Conservation (phyloP, 2,329 filamentous ascomycete genomes). For the Arachnopeziza araneosa region DNA sequence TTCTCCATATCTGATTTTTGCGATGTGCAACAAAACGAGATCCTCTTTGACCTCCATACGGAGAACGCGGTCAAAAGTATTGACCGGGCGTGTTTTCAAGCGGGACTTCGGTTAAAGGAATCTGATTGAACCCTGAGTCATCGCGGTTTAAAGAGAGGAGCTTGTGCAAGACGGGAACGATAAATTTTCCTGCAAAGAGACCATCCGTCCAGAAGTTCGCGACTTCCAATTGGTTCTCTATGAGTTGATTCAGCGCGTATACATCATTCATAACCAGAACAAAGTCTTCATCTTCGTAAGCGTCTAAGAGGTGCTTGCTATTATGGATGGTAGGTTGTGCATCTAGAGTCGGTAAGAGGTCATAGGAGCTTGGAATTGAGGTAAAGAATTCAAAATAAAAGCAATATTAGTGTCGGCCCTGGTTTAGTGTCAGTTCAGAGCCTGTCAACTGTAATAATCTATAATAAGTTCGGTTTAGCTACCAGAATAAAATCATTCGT, state of each 20-base stretch:
- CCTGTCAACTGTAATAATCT: not conserved
- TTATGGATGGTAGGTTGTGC: not conserved
- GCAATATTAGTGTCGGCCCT: slow-evolving; percentile 12
- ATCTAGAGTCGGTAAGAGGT: slow-evolving; percentile 2
- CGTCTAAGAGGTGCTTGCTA: not conserved
- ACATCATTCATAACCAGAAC: not conserved
- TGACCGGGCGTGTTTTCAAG: too few species aligned
- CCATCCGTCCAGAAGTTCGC: slow-evolving; percentile 7
- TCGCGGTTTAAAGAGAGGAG: not conserved
- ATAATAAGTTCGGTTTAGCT: not conserved
- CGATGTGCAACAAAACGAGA: too few species aligned
- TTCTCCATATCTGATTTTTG: too few species aligned
- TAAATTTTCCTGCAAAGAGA: slow-evolving; percentile 7
- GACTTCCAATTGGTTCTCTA: not conserved
- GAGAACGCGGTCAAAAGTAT: too few species aligned
- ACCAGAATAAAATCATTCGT: slow-evolving; percentile 13
- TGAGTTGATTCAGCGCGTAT: slow-evolving; percentile 3
- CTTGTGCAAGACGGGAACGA: slow-evolving; percentile 7
- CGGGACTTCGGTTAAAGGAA: not conserved
- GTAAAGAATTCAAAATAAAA: slow-evolving; percentile 5
- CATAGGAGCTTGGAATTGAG: slow-evolving; percentile 9
- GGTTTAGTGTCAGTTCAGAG: not conserved
- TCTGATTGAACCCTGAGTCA: not conserved
- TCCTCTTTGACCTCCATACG: too few species aligned
- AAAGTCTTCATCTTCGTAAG: not conserved